phyloP scores from a whole-genome alignment of 2,329 filamentous ascomycete genomes.

The Trichophyton benhamiae region DNA sequence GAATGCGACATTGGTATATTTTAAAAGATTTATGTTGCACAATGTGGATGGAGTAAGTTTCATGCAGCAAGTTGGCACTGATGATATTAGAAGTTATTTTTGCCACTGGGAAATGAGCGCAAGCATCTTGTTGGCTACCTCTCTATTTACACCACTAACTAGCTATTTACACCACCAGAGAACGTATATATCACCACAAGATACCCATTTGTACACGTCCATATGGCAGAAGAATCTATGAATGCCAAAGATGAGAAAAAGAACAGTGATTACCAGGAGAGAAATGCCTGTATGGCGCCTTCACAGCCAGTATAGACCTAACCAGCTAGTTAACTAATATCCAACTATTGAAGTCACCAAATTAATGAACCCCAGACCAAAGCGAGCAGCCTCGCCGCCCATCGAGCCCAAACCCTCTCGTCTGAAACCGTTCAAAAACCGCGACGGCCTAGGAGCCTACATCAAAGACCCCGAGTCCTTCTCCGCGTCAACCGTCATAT shows the following conservation, averaged over 20 bases:
- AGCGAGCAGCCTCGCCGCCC: constrained; percentile 14
- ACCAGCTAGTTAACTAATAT: constrained; percentile 6
- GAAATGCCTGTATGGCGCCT: constrained; percentile 1
- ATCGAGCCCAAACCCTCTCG: constrained; percentile 12
- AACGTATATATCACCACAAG: neutral
- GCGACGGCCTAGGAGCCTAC: constrained; percentile 56
- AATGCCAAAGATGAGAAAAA: constrained; percentile 10
- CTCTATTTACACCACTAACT: neutral
- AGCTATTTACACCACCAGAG: neutral
- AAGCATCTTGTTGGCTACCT: no score
- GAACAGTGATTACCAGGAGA: neutral
- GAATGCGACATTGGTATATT: no score
- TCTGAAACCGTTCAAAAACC: constrained; percentile 31
- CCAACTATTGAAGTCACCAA: constrained; percentile 7
- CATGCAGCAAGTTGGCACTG: no score
- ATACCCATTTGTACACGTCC: neutral
- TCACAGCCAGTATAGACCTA: neutral
- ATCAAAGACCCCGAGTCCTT: constrained; percentile 51
- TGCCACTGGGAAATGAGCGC: no score
- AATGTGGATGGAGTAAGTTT: no score
- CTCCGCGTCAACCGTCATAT: constrained; percentile 49
- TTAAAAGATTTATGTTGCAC: neutral
- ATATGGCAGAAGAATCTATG: neutral
- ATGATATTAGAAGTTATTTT: no score
- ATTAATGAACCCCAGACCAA: constrained; percentile 13